phyloP scores from a whole-genome alignment of 2,329 filamentous ascomycete genomes.

The Cyphellophora attinorum region DNA sequence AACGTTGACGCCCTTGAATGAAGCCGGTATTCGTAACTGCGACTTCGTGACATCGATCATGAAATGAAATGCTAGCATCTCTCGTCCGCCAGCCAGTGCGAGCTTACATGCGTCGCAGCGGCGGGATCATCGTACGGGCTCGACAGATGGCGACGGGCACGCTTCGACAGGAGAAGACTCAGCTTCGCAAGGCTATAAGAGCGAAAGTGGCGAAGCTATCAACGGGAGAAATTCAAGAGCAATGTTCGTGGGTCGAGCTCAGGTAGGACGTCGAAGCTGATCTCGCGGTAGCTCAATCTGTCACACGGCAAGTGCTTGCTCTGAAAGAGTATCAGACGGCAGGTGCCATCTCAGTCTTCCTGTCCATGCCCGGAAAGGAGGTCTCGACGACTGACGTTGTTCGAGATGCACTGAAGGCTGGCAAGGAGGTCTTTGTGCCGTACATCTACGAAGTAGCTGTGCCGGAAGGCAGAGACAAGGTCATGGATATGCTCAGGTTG shows the following conservation, averaged over 20 bases:
- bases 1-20: too few relatives aligned
- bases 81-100: too few relatives aligned
- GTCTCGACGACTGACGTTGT: slow-evolving; percentile 78
- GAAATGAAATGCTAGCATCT: too few relatives aligned
- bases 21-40: too few relatives aligned
- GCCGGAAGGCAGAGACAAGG: slow-evolving; percentile 44
- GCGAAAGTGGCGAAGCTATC: slow-evolving; percentile 10
- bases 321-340: slow-evolving; percentile 69
- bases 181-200: slow-evolving; percentile 15
- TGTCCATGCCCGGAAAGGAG: slow-evolving; percentile 86
- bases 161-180: slow-evolving; percentile 13
- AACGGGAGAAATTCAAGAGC: slow-evolving; percentile 12
- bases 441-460: slow-evolving; percentile 55
- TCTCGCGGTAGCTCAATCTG: slow-evolving; percentile 47
- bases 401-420: slow-evolving; percentile 62
- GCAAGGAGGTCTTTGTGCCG: slow-evolving; percentile 85
- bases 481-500: slow-evolving; percentile 94
- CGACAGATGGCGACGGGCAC: slow-evolving; percentile 10
- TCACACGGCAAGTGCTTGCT: slow-evolving; percentile 55
- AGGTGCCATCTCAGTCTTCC: slow-evolving; percentile 69
- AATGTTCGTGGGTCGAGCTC: slow-evolving; percentile 13
- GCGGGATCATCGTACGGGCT: too few relatives aligned
- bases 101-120: too few relatives aligned
- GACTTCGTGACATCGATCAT: too few relatives aligned
- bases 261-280: neutral